Conservation (phyloP, 208 protist genomes). For the Balamuthia mandrillaris region DNA sequence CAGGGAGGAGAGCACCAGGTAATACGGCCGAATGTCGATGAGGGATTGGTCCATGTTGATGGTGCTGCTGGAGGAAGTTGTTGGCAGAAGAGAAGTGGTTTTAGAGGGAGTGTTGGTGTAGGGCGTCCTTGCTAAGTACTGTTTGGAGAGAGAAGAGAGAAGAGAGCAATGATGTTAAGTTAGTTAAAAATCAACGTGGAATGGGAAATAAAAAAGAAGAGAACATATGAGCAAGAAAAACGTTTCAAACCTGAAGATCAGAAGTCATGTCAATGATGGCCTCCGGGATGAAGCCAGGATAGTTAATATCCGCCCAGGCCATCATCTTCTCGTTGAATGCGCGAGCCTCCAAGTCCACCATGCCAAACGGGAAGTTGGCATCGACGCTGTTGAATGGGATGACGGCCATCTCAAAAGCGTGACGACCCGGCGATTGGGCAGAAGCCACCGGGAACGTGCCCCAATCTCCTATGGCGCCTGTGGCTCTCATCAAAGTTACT, state of each 20-base stretch:
- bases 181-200: too few relatives aligned
- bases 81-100: too few relatives aligned
- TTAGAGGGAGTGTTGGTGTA: too few relatives aligned
- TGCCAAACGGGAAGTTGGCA: not conserved
- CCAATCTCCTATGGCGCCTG: slow-evolving; percentile 7
- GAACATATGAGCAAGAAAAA: too few relatives aligned
- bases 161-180: too few relatives aligned
- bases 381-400: slow-evolving; percentile 4
- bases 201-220: too few relatives aligned
- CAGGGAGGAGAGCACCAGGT: slow-evolving; percentile 4
- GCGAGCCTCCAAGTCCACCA: not conserved
- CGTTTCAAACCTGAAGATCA: too few relatives aligned
- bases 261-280: too few relatives aligned
- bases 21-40: not conserved
- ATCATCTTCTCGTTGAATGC: slow-evolving; percentile 24
- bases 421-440: not conserved
- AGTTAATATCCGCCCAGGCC: not conserved
- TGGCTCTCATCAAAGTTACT: not conserved
- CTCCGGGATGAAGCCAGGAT: too few relatives aligned
- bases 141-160: too few relatives aligned
- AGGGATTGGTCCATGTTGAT: not conserved
- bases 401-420: not conserved
- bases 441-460: slow-evolving; percentile 6
- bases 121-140: too few relatives aligned
- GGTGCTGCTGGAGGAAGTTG: too few relatives aligned